Evolutionary conservation across 768 basidiomycete species (phyloP).

Genomic region (Mycena alexandri): DNA sequence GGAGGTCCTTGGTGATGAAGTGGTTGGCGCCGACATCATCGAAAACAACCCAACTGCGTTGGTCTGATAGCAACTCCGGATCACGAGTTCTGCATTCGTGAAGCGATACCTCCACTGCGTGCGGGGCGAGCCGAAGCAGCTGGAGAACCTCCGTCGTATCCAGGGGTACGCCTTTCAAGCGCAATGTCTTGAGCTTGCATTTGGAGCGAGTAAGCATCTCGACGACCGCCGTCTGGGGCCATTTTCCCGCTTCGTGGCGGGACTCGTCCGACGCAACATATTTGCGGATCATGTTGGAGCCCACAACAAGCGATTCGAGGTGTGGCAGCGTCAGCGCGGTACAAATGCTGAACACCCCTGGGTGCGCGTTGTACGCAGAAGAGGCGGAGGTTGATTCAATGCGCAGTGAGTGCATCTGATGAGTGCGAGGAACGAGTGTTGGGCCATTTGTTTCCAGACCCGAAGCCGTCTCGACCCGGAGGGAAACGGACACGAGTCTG

Average conservation of each 20-base stretch:
- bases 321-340: constrained; percentile 5
- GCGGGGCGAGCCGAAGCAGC: constrained; percentile 14
- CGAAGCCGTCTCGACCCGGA: neutral
- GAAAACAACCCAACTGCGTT: neutral
- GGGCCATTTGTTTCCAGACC: neutral
- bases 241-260: neutral
- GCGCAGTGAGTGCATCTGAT: neutral
- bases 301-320: neutral
- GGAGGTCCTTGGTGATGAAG: neutral
- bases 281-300: neutral
- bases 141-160: neutral
- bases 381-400: neutral
- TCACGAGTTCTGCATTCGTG: constrained; percentile 8
- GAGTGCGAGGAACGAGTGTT: neutral
- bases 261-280: neutral
- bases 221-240: constrained; percentile 9
- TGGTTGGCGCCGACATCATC: constrained; percentile 3
- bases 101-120: neutral
- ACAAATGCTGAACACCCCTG: neutral
- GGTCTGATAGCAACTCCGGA: neutral
- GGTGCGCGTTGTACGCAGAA: neutral
- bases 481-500: neutral
- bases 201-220: constrained; percentile 10
- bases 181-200: constrained; percentile 5
- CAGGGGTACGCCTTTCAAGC: constrained; percentile 7